A percentile compares a stretch with the other conserved stretches of the same genome.
Conservation (phyloP, 495 filamentous ascomycete genomes). For the Penicillium antarcticum region DNA sequence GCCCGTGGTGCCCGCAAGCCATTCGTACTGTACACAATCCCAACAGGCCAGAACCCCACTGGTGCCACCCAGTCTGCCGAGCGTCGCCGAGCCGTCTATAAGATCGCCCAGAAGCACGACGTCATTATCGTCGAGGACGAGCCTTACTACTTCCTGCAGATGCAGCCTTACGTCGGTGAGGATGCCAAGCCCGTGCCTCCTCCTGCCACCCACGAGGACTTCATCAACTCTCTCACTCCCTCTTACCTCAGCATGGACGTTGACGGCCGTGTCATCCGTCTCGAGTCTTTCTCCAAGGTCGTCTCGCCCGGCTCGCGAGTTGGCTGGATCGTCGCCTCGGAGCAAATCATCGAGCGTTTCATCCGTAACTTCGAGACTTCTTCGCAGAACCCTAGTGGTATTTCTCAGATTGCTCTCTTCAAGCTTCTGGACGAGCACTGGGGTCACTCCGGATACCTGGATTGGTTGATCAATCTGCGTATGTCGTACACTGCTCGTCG, state of each 20-base stretch:
- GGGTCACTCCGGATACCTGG: conserved; percentile 88
- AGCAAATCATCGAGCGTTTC: conserved; percentile 79
- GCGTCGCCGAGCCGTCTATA: conserved; percentile 70
- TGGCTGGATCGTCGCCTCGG: conserved; percentile 68
- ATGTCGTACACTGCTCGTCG: conserved; percentile 76
- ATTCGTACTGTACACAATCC: conserved; percentile 53
- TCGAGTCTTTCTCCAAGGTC: conserved; percentile 70
- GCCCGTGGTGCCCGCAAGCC: conserved; percentile 65
- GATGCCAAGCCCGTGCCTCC: conserved; percentile 48
- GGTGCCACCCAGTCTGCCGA: conserved; percentile 71
- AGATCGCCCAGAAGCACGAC: conserved; percentile 75
- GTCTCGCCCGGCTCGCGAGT: conserved; percentile 58
- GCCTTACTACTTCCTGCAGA: conserved; percentile 98
- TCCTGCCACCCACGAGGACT: conserved; percentile 54
- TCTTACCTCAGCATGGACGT: conserved; percentile 60
- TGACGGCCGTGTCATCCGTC: conserved; percentile 65
- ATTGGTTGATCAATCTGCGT: conserved; percentile 86
- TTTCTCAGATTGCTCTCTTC: conserved; percentile 78
- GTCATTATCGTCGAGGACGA: conserved; percentile 91
- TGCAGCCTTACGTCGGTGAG: conserved; percentile 72
- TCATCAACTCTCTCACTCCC: conserved; percentile 58
- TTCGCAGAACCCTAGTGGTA: conserved; percentile 78
- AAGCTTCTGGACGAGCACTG: conserved; percentile 91
- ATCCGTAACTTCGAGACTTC: conserved; percentile 72
- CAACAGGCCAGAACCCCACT: conserved; percentile 87